These are phyloP conservation scores for Polyrhizophydium stewartii DNA, from an alignment of 371 early-diverging fungal species.

Conservation along the genomic window DNA sequence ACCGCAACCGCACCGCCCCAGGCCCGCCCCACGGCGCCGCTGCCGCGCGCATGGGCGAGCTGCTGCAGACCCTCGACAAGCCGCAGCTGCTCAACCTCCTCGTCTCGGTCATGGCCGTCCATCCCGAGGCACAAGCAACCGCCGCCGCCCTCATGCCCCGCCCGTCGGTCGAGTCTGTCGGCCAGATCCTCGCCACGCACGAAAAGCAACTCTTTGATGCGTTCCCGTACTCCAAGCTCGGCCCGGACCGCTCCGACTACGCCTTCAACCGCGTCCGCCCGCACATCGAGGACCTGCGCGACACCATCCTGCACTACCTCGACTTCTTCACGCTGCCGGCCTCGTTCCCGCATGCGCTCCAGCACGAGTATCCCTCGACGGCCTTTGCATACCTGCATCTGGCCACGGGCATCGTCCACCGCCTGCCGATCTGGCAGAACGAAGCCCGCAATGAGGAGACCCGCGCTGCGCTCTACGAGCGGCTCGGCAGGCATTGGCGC, in stretches of 20 bases:
- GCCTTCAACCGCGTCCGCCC: constrained; percentile 83
- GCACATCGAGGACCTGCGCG: constrained; percentile 67
- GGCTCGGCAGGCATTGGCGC: constrained; percentile 74
- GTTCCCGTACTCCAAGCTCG: constrained; percentile 78
- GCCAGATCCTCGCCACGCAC: constrained; percentile 58
- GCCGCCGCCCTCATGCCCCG: constrained; percentile 76
- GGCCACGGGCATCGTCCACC: constrained; percentile 63
- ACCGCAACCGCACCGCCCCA: neutral
- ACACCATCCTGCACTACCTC: constrained; percentile 76
- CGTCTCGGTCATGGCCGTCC: constrained; percentile 59
- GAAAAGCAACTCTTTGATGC: constrained; percentile 67
- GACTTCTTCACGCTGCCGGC: constrained; percentile 75
- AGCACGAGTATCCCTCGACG: constrained; percentile 64
- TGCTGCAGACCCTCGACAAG: constrained; percentile 55
- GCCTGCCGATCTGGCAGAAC: constrained; percentile 81
- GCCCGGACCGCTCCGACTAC: constrained; percentile 73
- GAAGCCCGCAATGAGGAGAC: constrained; percentile 58
- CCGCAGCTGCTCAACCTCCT: constrained; percentile 71
- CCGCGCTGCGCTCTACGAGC: constrained; percentile 61
- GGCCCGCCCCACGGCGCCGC: neutral
- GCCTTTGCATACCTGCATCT: constrained; percentile 76
- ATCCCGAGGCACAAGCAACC: constrained; percentile 67
- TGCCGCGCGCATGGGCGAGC: constrained; percentile 2
- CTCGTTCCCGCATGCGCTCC: constrained; percentile 19
- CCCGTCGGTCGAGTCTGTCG: constrained; percentile 79